Percentiles rank a stretch among this genome's conserved stretches.
These are phyloP conservation scores for Eremothecium cymbalariae DNA, from an alignment of 1,139 yeast genomes.

Conservation along the genomic window DNA sequence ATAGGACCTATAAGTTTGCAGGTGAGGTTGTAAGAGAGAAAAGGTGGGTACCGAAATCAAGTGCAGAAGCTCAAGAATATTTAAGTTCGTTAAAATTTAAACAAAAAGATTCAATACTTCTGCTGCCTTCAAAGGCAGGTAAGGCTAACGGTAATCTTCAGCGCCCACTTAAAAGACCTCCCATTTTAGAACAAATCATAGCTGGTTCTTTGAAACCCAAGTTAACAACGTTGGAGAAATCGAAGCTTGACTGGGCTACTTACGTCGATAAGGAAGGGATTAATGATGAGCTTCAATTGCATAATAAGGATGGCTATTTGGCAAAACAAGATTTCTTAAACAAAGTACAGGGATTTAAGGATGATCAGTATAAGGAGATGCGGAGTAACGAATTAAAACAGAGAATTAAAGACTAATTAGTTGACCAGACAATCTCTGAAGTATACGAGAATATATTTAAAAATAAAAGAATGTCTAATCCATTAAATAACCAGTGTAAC, in stretches of 20 bases:
- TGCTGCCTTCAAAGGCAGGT: conserved; percentile 6
- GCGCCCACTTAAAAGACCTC: conserved; percentile 54
- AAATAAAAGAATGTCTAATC: too few relatives aligned
- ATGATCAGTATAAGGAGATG: conserved; percentile 51
- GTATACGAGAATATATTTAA: too few relatives aligned
- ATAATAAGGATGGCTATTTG: conserved; percentile 75
- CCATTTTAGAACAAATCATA: conserved; percentile 65
- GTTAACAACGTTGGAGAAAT: conserved; percentile 84
- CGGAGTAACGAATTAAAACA: conserved; percentile 35
- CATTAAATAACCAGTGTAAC: too few relatives aligned
- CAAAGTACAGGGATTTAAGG: conserved; percentile 63
- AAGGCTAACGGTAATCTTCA: conserved; percentile 23
- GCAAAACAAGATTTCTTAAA: conserved; percentile 86
- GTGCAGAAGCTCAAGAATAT: conserved; percentile 85
- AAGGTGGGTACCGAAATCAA: conserved; percentile 62
- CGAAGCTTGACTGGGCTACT: conserved; percentile 90
- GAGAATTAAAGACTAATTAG: conserved; percentile 8
- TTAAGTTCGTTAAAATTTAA: conserved; percentile 44
- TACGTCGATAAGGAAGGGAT: conserved; percentile 85
- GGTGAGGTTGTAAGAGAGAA: conserved; percentile 75
- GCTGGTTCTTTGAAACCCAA: conserved; percentile 55
- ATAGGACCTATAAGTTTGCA: conserved; percentile 78
- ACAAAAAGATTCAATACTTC: conserved; percentile 29
- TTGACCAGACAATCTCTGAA: too few relatives aligned
- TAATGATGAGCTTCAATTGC: conserved; percentile 67